These are phyloP conservation scores for Geotrichum fermentans DNA, from an alignment of 1,139 yeast species.

Conservation along the genomic window DNA sequence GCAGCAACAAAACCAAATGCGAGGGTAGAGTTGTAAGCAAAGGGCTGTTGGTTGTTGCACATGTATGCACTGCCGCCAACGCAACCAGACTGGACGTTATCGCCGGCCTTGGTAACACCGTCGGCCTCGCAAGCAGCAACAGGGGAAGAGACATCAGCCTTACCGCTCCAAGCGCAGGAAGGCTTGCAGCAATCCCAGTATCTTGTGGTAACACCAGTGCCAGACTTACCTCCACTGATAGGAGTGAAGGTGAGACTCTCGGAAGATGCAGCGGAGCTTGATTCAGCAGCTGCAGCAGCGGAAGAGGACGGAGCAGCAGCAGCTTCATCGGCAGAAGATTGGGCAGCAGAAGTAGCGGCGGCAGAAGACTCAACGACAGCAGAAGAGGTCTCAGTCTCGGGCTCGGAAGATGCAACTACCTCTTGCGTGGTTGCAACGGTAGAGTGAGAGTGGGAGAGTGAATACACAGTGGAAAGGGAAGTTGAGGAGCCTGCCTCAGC, in stretches of 20 bases:
- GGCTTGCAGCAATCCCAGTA: too few species aligned
- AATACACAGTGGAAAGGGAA: too few species aligned
- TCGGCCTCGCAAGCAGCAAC: slow-evolving; percentile 22
- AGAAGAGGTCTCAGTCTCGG: too few species aligned
- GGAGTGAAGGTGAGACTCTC: slow-evolving; percentile 5
- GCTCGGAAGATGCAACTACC: too few species aligned
- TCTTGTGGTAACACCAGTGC: slow-evolving; percentile 22
- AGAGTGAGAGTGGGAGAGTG: too few species aligned
- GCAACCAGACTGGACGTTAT: slow-evolving; percentile 19
- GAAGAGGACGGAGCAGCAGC: not conserved
- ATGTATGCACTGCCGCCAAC: slow-evolving; percentile 23
- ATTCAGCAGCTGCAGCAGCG: too few species aligned
- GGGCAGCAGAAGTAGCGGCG: not conserved
- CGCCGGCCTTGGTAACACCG: slow-evolving; percentile 19
- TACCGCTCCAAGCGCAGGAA: slow-evolving; percentile 24
- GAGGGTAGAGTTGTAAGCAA: slow-evolving; percentile 17
- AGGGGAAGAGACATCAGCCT: slow-evolving; percentile 19
- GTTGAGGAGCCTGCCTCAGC: too few species aligned
- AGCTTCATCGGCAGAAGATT: not conserved
- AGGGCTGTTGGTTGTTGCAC: slow-evolving; percentile 24
- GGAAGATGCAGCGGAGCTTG: not conserved
- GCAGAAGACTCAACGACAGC: not conserved
- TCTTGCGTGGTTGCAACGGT: too few species aligned
- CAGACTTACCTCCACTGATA: slow-evolving; percentile 21
- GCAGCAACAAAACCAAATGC: slow-evolving; percentile 25